These are phyloP conservation scores for Candida nemodendra DNA, from an alignment of 805 yeast genomes.

Conservation along the genomic window DNA sequence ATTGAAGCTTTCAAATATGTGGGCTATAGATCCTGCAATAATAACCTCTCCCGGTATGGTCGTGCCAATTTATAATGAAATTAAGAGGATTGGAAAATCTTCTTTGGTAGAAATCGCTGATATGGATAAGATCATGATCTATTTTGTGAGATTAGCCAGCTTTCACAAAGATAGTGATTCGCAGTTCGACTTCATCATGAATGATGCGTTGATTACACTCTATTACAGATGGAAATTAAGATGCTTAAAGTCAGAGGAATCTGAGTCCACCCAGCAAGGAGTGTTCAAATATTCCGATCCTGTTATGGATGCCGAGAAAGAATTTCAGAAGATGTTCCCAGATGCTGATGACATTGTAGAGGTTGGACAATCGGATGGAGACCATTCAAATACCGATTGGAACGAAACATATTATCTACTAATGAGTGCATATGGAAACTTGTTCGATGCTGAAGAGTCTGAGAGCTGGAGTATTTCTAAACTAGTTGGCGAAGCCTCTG, in stretches of 20 bases:
- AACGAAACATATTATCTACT: conserved; percentile 48
- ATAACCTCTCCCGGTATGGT: conserved; percentile 35
- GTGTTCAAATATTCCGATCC: conserved; percentile 66
- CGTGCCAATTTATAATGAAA: conserved; percentile 31
- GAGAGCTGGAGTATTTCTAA: no score
- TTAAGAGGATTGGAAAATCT: conserved; percentile 38
- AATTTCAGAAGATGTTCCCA: conserved; percentile 79
- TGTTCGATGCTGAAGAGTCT: neutral
- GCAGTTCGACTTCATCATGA: conserved; percentile 26
- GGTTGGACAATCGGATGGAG: conserved; percentile 25
- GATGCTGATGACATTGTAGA: conserved; percentile 72
- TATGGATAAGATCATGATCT: conserved; percentile 52
- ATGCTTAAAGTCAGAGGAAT: conserved; percentile 63
- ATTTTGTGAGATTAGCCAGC: conserved; percentile 44
- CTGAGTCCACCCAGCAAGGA: conserved; percentile 55
- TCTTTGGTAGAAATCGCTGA: conserved; percentile 42
- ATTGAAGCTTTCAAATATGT: conserved; percentile 36
- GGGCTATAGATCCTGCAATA: conserved; percentile 46
- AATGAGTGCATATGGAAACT: conserved; percentile 45
- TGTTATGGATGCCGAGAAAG: conserved; percentile 70
- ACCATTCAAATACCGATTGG: conserved; percentile 25
- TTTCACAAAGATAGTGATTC: conserved; percentile 26
- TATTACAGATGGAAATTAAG: conserved; percentile 84
- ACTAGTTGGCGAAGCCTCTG: conserved; percentile 43
- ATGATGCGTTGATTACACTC: conserved; percentile 53